Base-by-base conservation (phyloP, 768 basidiomycete species). In the Leccinum subgranulosum region DNA sequence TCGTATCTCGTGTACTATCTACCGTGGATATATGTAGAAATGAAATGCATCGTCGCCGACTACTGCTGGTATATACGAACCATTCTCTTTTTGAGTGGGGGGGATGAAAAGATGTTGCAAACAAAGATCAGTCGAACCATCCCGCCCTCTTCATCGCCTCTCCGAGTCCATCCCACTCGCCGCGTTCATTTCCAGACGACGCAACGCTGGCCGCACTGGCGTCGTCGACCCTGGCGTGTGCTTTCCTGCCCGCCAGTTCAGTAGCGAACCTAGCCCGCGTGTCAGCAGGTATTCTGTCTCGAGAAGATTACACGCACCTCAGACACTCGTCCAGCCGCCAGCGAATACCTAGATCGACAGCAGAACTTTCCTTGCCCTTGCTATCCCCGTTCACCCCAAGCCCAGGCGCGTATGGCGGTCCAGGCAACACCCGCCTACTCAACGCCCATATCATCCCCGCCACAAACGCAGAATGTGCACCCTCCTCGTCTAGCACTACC, bases 241-340 rank as follows among this genome's bases (percentile, higher is more conserved):
- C 87, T 68, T 88, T 90, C 33, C 91, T 79, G 36, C 90, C 90
- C 14, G 90, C 83, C 9, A 93, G 74, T 69, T 94, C 91, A 0
- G 89, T 91, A 7, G 91, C 90, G 71, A 94, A 94, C 64, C 91
- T 92, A 43, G 17, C 49, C 23, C 1, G 33, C 49, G 14, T 36
- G 52, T 56, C 15, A 46, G 36, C 34, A 48, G 1, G 29, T 5
- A 1, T 6, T 7, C 8, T 14, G 1, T 46, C 23, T 23, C 21
- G 19, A 41, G 1, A 41, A 19, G 10, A 41, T 11, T 41, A 0
- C 75, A 52, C 28, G 29, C 53, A 90, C 88, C 87, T 78, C 64
- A 94, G 69, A 69, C 91, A 93, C 64, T 93, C 91, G 62, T 93
- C 91, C 51, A 93, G 69, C 60, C 84, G 80, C 91, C 92, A 94